A percentile compares a stretch with the other conserved stretches of the same genome.
Conservation (phyloP, 768 basidiomycete species). For the Cantharellus cinnabarinus region DNA sequence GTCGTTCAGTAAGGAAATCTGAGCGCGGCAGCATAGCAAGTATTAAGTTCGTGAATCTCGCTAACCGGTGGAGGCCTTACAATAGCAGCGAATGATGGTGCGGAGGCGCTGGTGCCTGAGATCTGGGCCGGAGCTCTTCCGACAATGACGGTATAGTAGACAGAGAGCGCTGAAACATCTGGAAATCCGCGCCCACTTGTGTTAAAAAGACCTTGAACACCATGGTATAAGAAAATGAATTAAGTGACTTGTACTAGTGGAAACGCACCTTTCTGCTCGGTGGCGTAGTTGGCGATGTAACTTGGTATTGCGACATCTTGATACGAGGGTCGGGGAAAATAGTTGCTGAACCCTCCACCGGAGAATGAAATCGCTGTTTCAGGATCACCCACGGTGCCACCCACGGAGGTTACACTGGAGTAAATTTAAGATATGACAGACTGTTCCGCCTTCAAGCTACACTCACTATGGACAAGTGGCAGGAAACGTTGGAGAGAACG, state of each 20-base stretch:
- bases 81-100: conserved; percentile 1
- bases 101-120: conserved; percentile 2
- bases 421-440: neutral
- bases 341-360: conserved; percentile 6
- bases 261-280: neutral
- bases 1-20: conserved; percentile 3
- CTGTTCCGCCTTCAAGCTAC: neutral
- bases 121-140: neutral
- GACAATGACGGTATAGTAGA: conserved; percentile 1
- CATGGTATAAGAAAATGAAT: neutral
- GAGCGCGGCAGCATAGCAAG: neutral
- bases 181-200: conserved; percentile 3
- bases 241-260: neutral
- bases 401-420: conserved; percentile 1
- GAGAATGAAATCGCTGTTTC: conserved; percentile 3
- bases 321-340: neutral
- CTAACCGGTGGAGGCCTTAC: neutral
- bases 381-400: conserved; percentile 1
- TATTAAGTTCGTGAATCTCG: neutral
- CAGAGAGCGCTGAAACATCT: conserved; percentile 3
- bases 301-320: neutral
- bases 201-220: neutral
- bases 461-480: conserved; percentile 1
- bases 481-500: conserved; percentile 3
- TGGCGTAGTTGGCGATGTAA: neutral